Conservation (phyloP, 2,329 filamentous ascomycete species). For the Cladosporium austrohemisphaericum region DNA sequence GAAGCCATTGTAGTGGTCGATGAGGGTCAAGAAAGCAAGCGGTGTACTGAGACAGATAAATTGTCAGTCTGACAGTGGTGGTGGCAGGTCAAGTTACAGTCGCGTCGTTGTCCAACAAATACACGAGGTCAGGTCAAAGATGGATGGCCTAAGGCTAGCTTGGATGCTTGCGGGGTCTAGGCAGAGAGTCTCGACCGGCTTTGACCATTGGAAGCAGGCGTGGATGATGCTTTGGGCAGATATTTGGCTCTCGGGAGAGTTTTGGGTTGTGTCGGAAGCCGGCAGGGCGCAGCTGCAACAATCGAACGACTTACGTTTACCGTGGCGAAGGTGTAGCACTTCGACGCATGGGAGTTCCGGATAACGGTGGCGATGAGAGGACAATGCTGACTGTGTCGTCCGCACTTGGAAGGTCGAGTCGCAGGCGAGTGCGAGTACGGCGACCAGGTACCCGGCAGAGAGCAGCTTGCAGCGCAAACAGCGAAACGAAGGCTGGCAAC, state of each 20-base stretch:
- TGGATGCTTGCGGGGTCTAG: conserved; percentile 1
- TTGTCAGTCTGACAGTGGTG: background rate
- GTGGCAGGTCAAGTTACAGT: too few relatives aligned
- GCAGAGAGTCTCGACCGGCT: conserved; percentile 1
- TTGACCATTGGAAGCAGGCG: too few relatives aligned
- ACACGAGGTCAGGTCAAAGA: background rate
- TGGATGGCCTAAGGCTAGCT: background rate
- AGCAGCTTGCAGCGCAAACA: too few relatives aligned
- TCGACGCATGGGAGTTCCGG: background rate
- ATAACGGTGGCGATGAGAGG: background rate
- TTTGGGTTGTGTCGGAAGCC: conserved; percentile 7
- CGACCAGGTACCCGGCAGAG: too few relatives aligned
- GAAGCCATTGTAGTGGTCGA: background rate
- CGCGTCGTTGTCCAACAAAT: background rate
- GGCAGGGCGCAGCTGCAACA: background rate
- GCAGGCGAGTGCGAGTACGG: background rate
- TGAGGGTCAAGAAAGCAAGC: background rate
- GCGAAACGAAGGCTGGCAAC: too few relatives aligned
- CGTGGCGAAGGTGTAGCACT: background rate
- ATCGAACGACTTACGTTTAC: background rate
- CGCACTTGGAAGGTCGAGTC: too few relatives aligned
- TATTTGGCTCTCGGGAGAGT: background rate
- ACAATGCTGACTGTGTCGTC: conserved; percentile 1
- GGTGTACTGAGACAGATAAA: background rate
- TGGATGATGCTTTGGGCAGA: background rate